Conservation (phyloP, 1,284 basidiomycete genomes). For the Pseudozyma sp. region DNA sequence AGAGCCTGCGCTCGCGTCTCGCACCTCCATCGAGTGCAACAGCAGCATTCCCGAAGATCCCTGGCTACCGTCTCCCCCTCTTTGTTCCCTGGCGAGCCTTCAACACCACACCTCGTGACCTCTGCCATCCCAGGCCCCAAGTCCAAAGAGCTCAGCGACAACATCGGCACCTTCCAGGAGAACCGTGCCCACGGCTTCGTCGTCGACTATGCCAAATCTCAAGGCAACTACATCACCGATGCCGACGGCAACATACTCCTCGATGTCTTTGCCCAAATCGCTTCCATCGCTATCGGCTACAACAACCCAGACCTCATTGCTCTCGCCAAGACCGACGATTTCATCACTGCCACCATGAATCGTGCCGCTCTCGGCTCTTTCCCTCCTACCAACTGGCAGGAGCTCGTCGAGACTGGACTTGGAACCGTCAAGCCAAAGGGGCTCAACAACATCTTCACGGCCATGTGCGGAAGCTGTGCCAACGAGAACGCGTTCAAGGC, state of each 20-base stretch:
- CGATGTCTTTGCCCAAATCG: constrained; percentile 73
- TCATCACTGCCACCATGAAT: constrained; percentile 70
- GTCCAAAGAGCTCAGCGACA: constrained; percentile 55
- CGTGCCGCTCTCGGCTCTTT: constrained; percentile 73
- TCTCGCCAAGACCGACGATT: constrained; percentile 69
- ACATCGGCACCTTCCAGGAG: constrained; percentile 70
- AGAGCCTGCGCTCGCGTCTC: constrained; percentile 17
- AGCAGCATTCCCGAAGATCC: constrained; percentile 23
- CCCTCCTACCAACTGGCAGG: constrained; percentile 72
- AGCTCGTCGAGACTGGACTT: constrained; percentile 71
- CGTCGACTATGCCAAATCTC: constrained; percentile 69
- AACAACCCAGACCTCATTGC: constrained; percentile 71
- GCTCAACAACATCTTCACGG: constrained; percentile 70
- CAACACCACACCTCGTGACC: constrained; percentile 52
- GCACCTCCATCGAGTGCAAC: constrained; percentile 5
- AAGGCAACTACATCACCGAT: constrained; percentile 71
- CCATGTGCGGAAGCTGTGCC: constrained; percentile 69
- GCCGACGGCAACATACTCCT: constrained; percentile 73
- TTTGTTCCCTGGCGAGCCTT: constrained; percentile 64
- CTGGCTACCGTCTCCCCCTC: constrained; percentile 35
- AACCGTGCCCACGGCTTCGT: constrained; percentile 70
- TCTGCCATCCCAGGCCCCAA: constrained; percentile 66
- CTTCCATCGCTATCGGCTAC: constrained; percentile 70
- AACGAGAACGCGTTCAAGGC: constrained; percentile 73
- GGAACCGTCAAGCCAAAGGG: constrained; percentile 72